Base-by-base conservation (phyloP, 176 grass and related monocot species). In the Ensete glaucum region DNA sequence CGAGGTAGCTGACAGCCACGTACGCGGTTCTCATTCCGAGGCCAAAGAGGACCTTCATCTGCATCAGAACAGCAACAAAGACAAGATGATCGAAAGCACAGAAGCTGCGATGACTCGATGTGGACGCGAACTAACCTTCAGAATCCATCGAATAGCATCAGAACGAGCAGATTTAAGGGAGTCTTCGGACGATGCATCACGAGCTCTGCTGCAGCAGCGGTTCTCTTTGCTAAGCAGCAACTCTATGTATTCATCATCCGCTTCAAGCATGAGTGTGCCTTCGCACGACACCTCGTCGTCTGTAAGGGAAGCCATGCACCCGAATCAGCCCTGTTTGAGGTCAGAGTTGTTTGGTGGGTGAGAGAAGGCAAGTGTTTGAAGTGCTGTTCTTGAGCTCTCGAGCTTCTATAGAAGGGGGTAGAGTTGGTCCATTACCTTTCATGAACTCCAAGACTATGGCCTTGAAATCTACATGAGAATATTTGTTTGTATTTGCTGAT, bases 1-100 rank as follows among this genome's bases (percentile, higher is more conserved):
- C 95, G 82, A 99, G 54, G 73, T 99, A 99, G 1, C 80, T 83
- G 26, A 89, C 88, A 14, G 95, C 95, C 5, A 87, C 69, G 82
- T 89, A 99, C 15, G 90, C 95, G 2, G 95, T 99, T 81, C 80
- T 85, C 52, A 70, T 52, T 73, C 88, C n/a, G 71, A 89, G 89
- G 43, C 66, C 76, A 65, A 99, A 84, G 54, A 54, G 73, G 26
- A 57, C 82, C 29, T 77, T 82, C 25, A 76, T 82, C 95, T 94
- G 90, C 76, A 73, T 48, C 13, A 34, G 82, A 4, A 54, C 66
- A 53, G 1, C 72, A 24, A 53, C 9, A 91, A 77, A 69, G 52
- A 43, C 65, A 53, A 20, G 63, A 54, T 43, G 5, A 52, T 25
- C 56, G 15, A 14, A 74, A 54, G 21, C 10, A 26, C 34, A 43